These are phyloP conservation scores for Kazachstania viticola DNA, from an alignment of 805 yeast species.

Conservation along the genomic window DNA sequence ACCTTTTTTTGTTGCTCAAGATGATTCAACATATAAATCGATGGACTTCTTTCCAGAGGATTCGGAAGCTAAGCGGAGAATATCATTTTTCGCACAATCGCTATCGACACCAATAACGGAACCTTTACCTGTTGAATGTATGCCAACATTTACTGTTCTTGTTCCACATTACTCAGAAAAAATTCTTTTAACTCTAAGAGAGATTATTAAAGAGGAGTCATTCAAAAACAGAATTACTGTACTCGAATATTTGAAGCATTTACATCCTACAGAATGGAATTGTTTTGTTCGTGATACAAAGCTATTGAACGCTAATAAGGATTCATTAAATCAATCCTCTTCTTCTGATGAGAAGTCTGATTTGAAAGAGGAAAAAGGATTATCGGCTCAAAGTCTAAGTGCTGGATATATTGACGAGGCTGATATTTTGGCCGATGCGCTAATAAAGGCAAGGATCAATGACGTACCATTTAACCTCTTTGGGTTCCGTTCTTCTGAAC, in stretches of 20 bases:
- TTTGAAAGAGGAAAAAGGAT: neutral
- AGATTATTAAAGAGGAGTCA: conserved; percentile 61
- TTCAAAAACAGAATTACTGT: conserved; percentile 50
- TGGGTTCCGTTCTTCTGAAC: conserved; percentile 59
- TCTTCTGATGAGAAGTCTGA: neutral
- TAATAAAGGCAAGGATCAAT: conserved; percentile 33
- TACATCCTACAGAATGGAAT: conserved; percentile 71
- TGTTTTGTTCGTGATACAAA: conserved; percentile 70
- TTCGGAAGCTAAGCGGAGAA: conserved; percentile 72
- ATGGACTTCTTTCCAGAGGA: conserved; percentile 43
- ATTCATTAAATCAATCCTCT: neutral
- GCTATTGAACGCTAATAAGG: conserved; percentile 26
- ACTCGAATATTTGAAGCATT: conserved; percentile 66
- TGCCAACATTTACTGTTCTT: conserved; percentile 76
- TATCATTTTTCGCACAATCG: conserved; percentile 84
- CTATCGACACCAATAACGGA: conserved; percentile 77
- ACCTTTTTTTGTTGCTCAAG: conserved; percentile 68
- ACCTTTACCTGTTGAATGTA: conserved; percentile 48
- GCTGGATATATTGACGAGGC: neutral
- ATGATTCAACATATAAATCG: conserved; percentile 55
- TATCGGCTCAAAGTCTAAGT: neutral
- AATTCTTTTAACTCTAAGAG: conserved; percentile 62
- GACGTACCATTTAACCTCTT: conserved; percentile 62
- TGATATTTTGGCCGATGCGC: conserved; percentile 6
- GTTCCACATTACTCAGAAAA: conserved; percentile 84